phyloP scores from a whole-genome alignment of 2,329 filamentous ascomycete species.

The Aspergillus tamarii region DNA sequence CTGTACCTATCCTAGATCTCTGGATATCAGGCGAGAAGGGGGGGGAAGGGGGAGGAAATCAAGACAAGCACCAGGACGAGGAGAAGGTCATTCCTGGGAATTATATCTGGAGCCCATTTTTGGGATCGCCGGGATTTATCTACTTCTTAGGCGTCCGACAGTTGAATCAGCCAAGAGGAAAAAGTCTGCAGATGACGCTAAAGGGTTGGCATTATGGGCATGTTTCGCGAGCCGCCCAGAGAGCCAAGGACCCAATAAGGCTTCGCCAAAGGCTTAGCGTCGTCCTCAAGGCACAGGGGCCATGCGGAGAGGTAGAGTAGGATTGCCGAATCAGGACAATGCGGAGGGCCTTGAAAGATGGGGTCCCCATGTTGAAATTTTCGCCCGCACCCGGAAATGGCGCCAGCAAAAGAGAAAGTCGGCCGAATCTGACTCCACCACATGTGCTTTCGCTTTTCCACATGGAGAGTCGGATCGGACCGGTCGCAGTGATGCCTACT shows the following conservation, averaged over 20 bases:
- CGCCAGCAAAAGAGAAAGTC: not conserved
- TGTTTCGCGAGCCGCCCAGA: constrained; percentile 3
- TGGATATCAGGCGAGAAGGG: not conserved
- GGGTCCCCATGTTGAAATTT: not conserved
- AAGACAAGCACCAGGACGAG: not conserved
- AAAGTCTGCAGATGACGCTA: constrained; percentile 3
- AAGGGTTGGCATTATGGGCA: not conserved
- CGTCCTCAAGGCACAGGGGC: not conserved
- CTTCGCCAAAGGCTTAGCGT: constrained; percentile 6
- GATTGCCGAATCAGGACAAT: constrained; percentile 5
- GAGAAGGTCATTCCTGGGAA: not conserved
- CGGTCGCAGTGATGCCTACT: not conserved
- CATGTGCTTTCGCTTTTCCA: not conserved
- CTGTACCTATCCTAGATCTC: not conserved
- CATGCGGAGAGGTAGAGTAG: not conserved
- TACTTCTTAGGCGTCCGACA: not conserved
- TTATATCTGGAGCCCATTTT: not conserved
- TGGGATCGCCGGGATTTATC: not conserved
- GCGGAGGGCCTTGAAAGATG: not conserved
- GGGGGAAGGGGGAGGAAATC: not conserved
- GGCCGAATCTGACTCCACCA: not conserved
- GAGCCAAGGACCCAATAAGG: constrained; percentile 8
- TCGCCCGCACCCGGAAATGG: not conserved
- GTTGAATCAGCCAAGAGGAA: not conserved
- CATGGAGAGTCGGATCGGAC: not conserved